Conservation (phyloP, 176 grass and related monocot species). For the Eremochloa ophiuroides region DNA sequence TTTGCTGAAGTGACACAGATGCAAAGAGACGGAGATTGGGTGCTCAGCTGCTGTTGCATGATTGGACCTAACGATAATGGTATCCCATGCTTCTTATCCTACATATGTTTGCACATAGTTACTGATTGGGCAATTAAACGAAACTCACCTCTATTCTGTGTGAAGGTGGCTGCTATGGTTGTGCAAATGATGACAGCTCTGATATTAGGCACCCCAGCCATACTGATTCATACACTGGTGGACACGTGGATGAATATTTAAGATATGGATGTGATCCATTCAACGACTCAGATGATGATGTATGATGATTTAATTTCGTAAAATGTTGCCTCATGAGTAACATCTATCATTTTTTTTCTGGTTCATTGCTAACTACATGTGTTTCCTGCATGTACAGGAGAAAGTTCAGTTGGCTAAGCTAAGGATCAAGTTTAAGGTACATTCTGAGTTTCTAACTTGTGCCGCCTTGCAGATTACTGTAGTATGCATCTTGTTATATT, state of each 20-base stretch:
- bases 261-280: neutral
- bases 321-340: neutral
- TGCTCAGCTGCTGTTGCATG: neutral
- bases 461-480: neutral
- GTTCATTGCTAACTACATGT: neutral
- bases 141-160: neutral
- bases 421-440: neutral
- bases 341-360: neutral
- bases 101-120: neutral
- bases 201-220: neutral
- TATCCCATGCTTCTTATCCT: neutral
- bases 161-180: constrained; percentile 1
- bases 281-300: neutral
- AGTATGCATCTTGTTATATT: neutral
- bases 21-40: neutral
- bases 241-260: neutral
- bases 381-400: neutral
- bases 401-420: neutral
- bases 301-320: neutral
- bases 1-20: neutral
- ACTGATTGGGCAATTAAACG: neutral
- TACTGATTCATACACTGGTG: constrained; percentile 4
- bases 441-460: too few species aligned
- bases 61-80: neutral
- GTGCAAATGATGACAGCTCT: neutral